A percentile compares a stretch with the other conserved stretches of the same genome.
phyloP scores from a whole-genome alignment of 441 rosid genomes.

The Eutrema salsugineum region DNA sequence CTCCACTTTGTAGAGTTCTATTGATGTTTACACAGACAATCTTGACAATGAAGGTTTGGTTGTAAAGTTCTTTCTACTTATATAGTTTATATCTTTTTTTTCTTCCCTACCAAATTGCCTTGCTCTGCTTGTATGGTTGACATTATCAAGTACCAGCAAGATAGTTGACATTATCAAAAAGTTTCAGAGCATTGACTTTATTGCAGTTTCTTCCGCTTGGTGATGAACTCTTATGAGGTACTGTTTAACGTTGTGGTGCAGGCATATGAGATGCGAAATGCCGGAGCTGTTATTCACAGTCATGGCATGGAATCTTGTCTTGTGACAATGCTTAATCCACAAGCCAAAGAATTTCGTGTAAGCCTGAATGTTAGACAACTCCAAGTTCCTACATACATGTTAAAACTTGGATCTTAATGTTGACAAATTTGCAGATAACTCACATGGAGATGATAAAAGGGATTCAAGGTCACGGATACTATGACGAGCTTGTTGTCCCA shows the following conservation, averaged over 20 bases:
- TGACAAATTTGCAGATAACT: constrained; percentile 52
- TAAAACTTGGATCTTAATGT: constrained; percentile 14
- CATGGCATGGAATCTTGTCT: constrained; percentile 97
- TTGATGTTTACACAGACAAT: not conserved
- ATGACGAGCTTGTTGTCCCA: constrained; percentile 92
- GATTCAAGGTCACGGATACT: constrained; percentile 94
- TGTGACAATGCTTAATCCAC: constrained; percentile 88
- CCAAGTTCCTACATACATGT: not conserved
- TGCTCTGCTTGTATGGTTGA: constrained; percentile 6
- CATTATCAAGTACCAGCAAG: not conserved
- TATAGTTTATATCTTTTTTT: not conserved
- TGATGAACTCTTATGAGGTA: constrained; percentile 14
- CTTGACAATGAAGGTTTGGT: not conserved
- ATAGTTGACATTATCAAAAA: not conserved
- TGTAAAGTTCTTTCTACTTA: not conserved
- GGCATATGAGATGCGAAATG: constrained; percentile 87
- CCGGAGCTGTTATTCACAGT: constrained; percentile 98
- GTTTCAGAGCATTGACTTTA: not conserved
- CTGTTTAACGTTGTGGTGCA: constrained; percentile 29
- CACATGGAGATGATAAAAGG: constrained; percentile 99
- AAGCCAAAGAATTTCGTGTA: constrained; percentile 79
- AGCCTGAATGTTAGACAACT: constrained; percentile 21
- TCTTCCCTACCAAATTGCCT: not conserved
- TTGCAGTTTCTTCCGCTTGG: not conserved
- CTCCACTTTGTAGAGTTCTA: constrained; percentile 8